These are phyloP conservation scores for Amanita pallidorosea DNA, from an alignment of 768 basidiomycete species.

Conservation along the genomic window DNA sequence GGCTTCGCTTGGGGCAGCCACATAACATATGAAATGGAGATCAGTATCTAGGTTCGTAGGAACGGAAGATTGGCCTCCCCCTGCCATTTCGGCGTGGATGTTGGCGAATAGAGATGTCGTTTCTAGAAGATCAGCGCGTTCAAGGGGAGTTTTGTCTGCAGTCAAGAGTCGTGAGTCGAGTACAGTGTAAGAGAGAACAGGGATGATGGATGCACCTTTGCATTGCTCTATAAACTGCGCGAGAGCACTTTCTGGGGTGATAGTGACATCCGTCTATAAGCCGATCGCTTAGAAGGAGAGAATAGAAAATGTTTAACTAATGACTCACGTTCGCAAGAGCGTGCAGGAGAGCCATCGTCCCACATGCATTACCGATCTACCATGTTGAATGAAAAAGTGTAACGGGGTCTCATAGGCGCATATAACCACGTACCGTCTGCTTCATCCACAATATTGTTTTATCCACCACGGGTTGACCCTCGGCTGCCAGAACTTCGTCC, in stretches of 20 bases:
- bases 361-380: conserved; percentile 81
- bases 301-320: not conserved
- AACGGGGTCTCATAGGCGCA: not conserved
- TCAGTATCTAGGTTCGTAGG: conserved; percentile 59
- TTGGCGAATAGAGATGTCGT: conserved; percentile 64
- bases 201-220: conserved; percentile 27
- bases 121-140: conserved; percentile 68
- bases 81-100: conserved; percentile 66
- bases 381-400: not conserved
- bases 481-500: conserved; percentile 40
- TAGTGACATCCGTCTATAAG: conserved; percentile 42
- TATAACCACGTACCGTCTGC: conserved; percentile 56
- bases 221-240: conserved; percentile 57
- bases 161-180: not conserved
- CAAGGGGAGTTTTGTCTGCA: conserved; percentile 55
- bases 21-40: conserved; percentile 84
- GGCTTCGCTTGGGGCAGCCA: conserved; percentile 40
- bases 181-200: not conserved
- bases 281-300: not conserved
- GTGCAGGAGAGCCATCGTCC: conserved; percentile 81
- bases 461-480: conserved; percentile 39
- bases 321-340: conserved; percentile 65
- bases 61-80: conserved; percentile 56
- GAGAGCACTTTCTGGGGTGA: conserved; percentile 48
- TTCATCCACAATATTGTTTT: conserved; percentile 78